Evolutionary conservation across 1,284 basidiomycete species (phyloP).

Genomic region (Puccinia triticina): DNA sequence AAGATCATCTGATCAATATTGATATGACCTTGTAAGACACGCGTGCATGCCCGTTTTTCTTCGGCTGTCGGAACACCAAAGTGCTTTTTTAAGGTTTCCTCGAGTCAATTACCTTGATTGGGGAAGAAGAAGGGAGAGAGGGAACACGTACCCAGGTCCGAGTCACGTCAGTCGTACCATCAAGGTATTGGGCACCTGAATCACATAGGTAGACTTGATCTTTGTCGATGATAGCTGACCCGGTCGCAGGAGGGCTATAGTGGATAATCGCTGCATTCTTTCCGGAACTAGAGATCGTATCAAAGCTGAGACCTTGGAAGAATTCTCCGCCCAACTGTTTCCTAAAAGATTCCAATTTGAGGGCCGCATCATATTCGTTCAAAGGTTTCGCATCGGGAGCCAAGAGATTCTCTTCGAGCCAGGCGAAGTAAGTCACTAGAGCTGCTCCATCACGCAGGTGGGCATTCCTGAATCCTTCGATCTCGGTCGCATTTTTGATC

Average conservation of each 20-base stretch:
- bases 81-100: slow-evolving; percentile 67
- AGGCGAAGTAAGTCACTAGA: slow-evolving; percentile 86
- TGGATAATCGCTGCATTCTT: slow-evolving; percentile 94
- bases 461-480: slow-evolving; percentile 83
- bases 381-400: slow-evolving; percentile 68
- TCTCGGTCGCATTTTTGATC: slow-evolving; percentile 82
- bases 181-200: slow-evolving; percentile 83
- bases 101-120: slow-evolving; percentile 68
- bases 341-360: slow-evolving; percentile 76
- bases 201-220: slow-evolving; percentile 90
- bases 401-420: slow-evolving; percentile 81
- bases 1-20: slow-evolving; percentile 83
- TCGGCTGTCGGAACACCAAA: slow-evolving; percentile 82
- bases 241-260: slow-evolving; percentile 77
- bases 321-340: slow-evolving; percentile 74
- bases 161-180: slow-evolving; percentile 94
- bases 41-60: slow-evolving; percentile 85
- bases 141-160: slow-evolving; percentile 71
- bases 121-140: background rate
- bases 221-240: slow-evolving; percentile 74
- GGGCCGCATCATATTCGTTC: slow-evolving; percentile 79
- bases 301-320: slow-evolving; percentile 87
- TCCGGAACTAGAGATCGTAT: slow-evolving; percentile 88
- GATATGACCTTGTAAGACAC: slow-evolving; percentile 94
- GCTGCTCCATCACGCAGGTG: slow-evolving; percentile 91